A percentile compares a stretch with the other conserved stretches of the same genome.
phyloP scores from a whole-genome alignment of 495 filamentous ascomycete genomes.

The Penicillium mononematosum region DNA sequence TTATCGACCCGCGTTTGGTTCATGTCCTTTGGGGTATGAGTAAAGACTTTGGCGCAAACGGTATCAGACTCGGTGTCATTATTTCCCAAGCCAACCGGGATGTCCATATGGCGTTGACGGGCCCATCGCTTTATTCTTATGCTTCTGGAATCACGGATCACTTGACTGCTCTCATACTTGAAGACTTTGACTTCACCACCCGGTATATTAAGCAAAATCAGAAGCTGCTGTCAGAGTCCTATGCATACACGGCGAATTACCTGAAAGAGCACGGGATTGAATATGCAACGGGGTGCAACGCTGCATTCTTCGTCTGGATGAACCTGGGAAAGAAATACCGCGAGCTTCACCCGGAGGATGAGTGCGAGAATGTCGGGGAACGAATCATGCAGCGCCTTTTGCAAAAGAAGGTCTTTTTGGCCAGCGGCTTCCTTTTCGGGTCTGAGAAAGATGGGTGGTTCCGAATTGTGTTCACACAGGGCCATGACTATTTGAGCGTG shows the following conservation, averaged over 20 bases:
- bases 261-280: slow-evolving; percentile 40
- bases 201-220: slow-evolving; percentile 45
- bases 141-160: slow-evolving; percentile 46
- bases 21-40: slow-evolving; percentile 62
- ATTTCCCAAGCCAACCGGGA: slow-evolving; percentile 47
- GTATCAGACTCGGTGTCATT: slow-evolving; percentile 55
- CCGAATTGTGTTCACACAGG: slow-evolving; percentile 50
- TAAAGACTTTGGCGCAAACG: slow-evolving; percentile 60
- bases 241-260: slow-evolving; percentile 35
- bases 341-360: slow-evolving; percentile 30
- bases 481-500: slow-evolving; percentile 34
- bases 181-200: slow-evolving; percentile 46
- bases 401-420: slow-evolving; percentile 45
- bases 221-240: slow-evolving; percentile 35
- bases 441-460: slow-evolving; percentile 52
- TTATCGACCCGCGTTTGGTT: slow-evolving; percentile 51
- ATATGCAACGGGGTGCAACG: slow-evolving; percentile 43
- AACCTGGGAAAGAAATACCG: slow-evolving; percentile 47
- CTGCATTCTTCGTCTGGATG: slow-evolving; percentile 61
- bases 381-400: slow-evolving; percentile 34
- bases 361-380: slow-evolving; percentile 21
- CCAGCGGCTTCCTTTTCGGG: slow-evolving; percentile 41
- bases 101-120: slow-evolving; percentile 40
- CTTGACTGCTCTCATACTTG: slow-evolving; percentile 45
- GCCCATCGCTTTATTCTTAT: slow-evolving; percentile 44